These are phyloP conservation scores for Nakataea oryzae DNA, from an alignment of 2,329 filamentous ascomycete genomes.

Conservation along the genomic window DNA sequence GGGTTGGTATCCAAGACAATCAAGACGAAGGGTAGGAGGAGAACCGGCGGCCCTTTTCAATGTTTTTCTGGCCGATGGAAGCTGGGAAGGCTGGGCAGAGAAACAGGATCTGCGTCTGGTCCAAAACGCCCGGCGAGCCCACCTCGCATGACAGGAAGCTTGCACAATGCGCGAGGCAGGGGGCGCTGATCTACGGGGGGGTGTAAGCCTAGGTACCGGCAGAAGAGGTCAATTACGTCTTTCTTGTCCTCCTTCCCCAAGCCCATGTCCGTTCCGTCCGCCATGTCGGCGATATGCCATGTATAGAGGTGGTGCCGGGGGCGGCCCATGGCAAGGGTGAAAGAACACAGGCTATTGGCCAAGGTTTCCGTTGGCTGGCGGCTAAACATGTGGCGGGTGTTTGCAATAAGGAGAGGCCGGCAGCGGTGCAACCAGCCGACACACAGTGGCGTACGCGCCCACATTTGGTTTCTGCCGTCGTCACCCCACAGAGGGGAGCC, in stretches of 20 bases:
- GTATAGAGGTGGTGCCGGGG: neutral
- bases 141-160: neutral
- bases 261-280: neutral
- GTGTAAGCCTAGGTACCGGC: neutral
- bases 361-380: neutral
- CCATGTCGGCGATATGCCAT: neutral
- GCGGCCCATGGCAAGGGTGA: neutral
- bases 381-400: neutral
- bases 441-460: neutral
- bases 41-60: slow-evolving; percentile 1
- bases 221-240: neutral
- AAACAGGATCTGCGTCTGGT: neutral
- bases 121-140: neutral
- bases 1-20: slow-evolving; percentile 9
- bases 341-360: neutral
- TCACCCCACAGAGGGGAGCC: neutral
- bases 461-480: neutral
- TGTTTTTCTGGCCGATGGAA: neutral
- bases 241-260: neutral
- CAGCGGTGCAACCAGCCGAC: neutral
- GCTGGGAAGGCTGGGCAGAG: neutral
- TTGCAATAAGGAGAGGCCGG: neutral
- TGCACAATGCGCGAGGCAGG: neutral
- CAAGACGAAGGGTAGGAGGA: neutral
- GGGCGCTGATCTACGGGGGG: neutral